Evolutionary conservation across 2,329 filamentous ascomycete species (phyloP), one percentile per base, ranked within the genome.

Genomic region (Neocucurbitaria cava): DNA sequence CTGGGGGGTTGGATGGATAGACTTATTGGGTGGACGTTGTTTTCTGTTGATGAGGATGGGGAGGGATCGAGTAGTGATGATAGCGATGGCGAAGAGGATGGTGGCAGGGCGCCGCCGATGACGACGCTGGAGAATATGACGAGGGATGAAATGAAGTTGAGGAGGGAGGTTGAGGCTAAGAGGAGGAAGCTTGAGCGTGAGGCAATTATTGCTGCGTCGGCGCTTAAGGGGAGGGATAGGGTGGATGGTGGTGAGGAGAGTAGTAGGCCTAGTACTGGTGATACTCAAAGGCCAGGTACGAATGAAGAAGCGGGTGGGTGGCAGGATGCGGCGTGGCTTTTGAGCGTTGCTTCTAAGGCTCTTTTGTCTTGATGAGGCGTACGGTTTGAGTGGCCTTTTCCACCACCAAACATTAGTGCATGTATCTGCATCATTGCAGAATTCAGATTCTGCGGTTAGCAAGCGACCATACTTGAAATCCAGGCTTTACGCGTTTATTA

Each of bases 291-390:
- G 30, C 61, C 60, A 20, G 48, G 59, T 6, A 55, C 54, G 18
- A 61, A 51, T 21, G 71, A 74, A 21, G 73, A 73, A 15, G 66
- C 60, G 17, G 82, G 81, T 5, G 82, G 83, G 0, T 87, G 84
- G 84, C 78, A 82, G 55, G 84, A 87, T 74, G 83, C 82, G 28
- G 79, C 80, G 26, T 87, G 84, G 84, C 65, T 87, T 53, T 70
- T 87, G 52, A 81, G 82, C 45, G 79, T 84, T 38, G 82, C 84
- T 9, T 74, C 74, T 0, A 82, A 81, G 54, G 79, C 79, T 26
- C 49, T 77, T 18, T 62, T 77, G 21, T 31, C 41, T 17, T 44
- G 41, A 44, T n/a, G 24, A 18, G 21, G n/a, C 11, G 9, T 7
- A 21, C 2, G 24, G 24, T 26, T n/a, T n/a, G n/a, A n/a, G n/a